A percentile compares a stretch with the other conserved stretches of the same genome.
phyloP scores from a whole-genome alignment of 1,139 yeast species.

The Meyerozyma elateridarum region DNA sequence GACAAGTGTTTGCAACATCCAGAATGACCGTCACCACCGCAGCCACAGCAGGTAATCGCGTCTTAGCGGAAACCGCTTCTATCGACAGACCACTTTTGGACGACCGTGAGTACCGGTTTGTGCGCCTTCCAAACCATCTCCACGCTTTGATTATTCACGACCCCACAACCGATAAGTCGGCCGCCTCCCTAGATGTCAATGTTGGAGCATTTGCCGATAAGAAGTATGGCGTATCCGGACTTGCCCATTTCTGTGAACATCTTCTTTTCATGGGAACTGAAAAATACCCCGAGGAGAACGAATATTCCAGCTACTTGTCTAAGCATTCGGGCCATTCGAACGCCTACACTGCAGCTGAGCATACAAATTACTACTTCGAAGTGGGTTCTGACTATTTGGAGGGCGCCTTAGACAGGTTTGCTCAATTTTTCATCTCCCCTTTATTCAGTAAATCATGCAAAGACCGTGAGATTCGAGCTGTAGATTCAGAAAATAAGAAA shows the following conservation, averaged over 20 bases:
- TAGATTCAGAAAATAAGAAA: constrained; percentile 92
- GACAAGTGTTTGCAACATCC: neutral
- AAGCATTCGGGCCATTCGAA: constrained; percentile 64
- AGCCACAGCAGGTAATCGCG: neutral
- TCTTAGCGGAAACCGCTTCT: constrained; percentile 15
- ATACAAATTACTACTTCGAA: constrained; percentile 89
- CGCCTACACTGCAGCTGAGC: constrained; percentile 86
- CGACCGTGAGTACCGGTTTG: constrained; percentile 66
- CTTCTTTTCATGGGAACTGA: constrained; percentile 93
- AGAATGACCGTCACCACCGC: neutral
- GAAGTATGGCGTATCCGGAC: constrained; percentile 61
- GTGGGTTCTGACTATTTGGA: constrained; percentile 69
- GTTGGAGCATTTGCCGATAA: constrained; percentile 89
- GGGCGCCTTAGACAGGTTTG: constrained; percentile 88
- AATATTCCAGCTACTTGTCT: constrained; percentile 71
- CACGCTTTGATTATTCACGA: constrained; percentile 79
- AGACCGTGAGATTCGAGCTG: constrained; percentile 91
- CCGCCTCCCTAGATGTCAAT: constrained; percentile 89
- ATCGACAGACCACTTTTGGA: constrained; percentile 65
- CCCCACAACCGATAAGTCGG: constrained; percentile 81
- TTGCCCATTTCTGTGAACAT: constrained; percentile 97
- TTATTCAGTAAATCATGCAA: constrained; percentile 76
- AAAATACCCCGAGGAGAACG: constrained; percentile 89
- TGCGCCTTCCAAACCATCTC: constrained; percentile 63
- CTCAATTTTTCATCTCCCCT: constrained; percentile 88